Evolutionary conservation across 208 protist genomes (phyloP).

Genomic region (Phytomonas francai): DNA sequence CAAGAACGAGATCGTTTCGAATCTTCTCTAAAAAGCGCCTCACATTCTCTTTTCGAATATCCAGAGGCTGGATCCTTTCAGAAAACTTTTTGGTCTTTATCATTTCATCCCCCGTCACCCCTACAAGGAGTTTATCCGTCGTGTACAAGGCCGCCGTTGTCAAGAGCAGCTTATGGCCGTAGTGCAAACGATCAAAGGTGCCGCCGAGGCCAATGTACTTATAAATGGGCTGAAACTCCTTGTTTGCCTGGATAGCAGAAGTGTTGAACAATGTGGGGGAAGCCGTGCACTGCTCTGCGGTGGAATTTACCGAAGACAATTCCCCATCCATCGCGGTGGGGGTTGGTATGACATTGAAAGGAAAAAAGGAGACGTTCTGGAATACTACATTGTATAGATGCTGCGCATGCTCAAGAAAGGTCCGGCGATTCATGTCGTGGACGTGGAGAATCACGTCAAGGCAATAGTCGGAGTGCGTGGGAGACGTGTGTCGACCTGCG

Average conservation of each 20-base stretch:
- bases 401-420: constrained; percentile 55
- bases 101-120: constrained; percentile 52
- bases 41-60: constrained; percentile 41
- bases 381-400: constrained; percentile 52
- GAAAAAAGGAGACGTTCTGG: constrained; percentile 23
- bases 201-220: constrained; percentile 79
- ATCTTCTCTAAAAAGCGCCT: constrained; percentile 40
- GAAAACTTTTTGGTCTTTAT: constrained; percentile 62
- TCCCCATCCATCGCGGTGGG: neutral
- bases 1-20: constrained; percentile 46
- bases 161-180: constrained; percentile 83
- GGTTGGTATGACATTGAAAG: constrained; percentile 40
- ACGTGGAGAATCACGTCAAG: constrained; percentile 34
- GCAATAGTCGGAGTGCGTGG: neutral
- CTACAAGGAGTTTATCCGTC: constrained; percentile 48
- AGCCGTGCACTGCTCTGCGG: no score
- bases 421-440: constrained; percentile 37
- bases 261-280: constrained; percentile 10
- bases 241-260: constrained; percentile 5
- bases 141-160: constrained; percentile 65
- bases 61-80: constrained; percentile 54
- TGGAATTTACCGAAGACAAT: neutral
- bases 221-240: constrained; percentile 55
- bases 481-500: constrained; percentile 6
- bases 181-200: constrained; percentile 88